phyloP scores from a whole-genome alignment of 352 stramenopile genomes.

The Phytophthora niederhauseri region DNA sequence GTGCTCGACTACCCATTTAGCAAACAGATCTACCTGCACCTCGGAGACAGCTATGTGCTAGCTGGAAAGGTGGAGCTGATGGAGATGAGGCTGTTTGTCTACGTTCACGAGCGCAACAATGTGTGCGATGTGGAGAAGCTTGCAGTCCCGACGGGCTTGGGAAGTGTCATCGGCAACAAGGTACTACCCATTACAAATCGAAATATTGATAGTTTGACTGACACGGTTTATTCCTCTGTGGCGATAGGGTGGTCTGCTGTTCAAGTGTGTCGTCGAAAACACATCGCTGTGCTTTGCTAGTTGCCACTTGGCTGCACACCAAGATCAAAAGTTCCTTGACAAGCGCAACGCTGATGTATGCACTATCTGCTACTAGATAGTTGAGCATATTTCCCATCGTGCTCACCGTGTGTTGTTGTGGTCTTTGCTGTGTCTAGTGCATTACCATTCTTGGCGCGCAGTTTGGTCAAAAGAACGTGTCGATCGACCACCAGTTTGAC shows the following conservation, averaged over 20 bases:
- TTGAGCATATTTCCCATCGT: background rate
- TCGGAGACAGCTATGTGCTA: slow-evolving; percentile 63
- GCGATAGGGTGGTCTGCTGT: slow-evolving; percentile 68
- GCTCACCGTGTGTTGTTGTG: background rate
- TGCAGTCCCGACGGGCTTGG: slow-evolving; percentile 74
- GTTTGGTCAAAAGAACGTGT: slow-evolving; percentile 71
- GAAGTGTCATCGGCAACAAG: slow-evolving; percentile 86
- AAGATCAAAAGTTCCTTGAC: slow-evolving; percentile 87
- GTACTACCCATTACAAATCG: slow-evolving; percentile 26
- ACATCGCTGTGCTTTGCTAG: slow-evolving; percentile 88
- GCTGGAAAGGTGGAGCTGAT: slow-evolving; percentile 80
- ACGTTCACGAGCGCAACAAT: slow-evolving; percentile 63
- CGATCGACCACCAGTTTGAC: slow-evolving; percentile 82
- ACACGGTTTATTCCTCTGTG: background rate
- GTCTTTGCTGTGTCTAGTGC: slow-evolving; percentile 44
- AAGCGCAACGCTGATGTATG: slow-evolving; percentile 85
- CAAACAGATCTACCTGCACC: slow-evolving; percentile 61
- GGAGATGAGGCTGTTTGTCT: slow-evolving; percentile 83
- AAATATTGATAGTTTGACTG: slow-evolving; percentile 4
- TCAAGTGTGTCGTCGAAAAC: slow-evolving; percentile 80
- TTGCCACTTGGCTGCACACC: slow-evolving; percentile 85
- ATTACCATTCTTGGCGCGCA: slow-evolving; percentile 71
- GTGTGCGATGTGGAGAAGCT: slow-evolving; percentile 72
- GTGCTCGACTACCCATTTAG: slow-evolving; percentile 72
- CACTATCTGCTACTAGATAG: background rate